Evolutionary conservation across 805 yeast genomes (phyloP), one percentile per base, ranked within the genome.

Genomic region (Metschnikowia anglica): DNA sequence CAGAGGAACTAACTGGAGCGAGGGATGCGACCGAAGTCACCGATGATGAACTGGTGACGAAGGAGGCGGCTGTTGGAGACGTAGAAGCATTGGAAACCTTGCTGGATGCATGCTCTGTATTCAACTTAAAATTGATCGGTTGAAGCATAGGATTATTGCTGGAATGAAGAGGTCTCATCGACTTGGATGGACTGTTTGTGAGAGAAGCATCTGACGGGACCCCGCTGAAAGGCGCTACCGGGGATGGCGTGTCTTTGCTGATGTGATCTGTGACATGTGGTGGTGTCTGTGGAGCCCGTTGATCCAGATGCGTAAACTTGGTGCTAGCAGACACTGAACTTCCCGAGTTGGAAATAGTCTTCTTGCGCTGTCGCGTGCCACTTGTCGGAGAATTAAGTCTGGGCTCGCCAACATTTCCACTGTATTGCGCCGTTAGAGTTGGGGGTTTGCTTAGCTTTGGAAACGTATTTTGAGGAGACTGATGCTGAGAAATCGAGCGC

Each of bases 101-200:
- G 15, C 9, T 24, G 11, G 48, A 11, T 4, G 30, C 28, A 16
- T 26, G 28, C 12, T 48, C 53, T 1, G 42, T 27, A 23, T 36
- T 37, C 51, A 46, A 31, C 56, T 74, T 73, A 52, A 70, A 72
- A 54, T 79, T 79, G 35, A 79, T 74, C 1, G 83, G 83, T 51
- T 77, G 82, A 31, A 79, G 62, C 28, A 79, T 56, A 5, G 81
- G 81, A 40, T 72, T 67, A 23, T 66, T 55, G 37, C 55, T 63
- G 1, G 70, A 51, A 15, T 73, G 74, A 11, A 77, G 60, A 1
- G 83, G 81, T 51, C 77, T 74, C 83, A 79, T 65, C 7, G 62
- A 62, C 49, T 61, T 65, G 3, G 64, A 70, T 4, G 76, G 76
- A 3, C 74, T 70, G 30, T 54, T 55, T 1, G 66, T 55, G 34